Percentiles rank a stretch among this genome's conserved stretches.
Evolutionary conservation across 208 protist genomes (phyloP).

Genomic region (Blechomonas ayalai): DNA sequence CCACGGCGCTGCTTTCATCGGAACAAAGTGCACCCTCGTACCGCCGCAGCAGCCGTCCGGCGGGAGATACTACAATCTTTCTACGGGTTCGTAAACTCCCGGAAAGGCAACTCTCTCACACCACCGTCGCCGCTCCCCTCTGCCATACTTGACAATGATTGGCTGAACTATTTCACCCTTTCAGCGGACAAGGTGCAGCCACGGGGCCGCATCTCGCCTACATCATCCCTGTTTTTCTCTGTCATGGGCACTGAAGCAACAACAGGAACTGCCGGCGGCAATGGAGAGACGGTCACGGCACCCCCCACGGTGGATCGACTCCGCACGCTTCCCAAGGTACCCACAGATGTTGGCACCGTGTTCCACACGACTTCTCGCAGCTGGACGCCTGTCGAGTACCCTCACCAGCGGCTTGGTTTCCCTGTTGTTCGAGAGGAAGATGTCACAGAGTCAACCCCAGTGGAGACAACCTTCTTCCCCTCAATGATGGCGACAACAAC

Average conservation of each 20-base stretch:
- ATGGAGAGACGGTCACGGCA: background rate
- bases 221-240: background rate
- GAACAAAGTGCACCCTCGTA: no score
- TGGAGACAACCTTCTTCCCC: no score
- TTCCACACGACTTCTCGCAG: conserved; percentile 8
- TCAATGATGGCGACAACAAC: no score
- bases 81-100: no score
- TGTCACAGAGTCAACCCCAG: no score
- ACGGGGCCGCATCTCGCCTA: conserved; percentile 6
- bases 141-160: conserved; percentile 12
- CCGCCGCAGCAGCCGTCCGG: no score
- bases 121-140: conserved; percentile 12
- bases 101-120: no score
- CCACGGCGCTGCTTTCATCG: no score
- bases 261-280: background rate
- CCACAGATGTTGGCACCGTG: conserved; percentile 10
- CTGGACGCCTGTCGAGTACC: no score
- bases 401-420: no score
- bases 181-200: conserved; percentile 20
- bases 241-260: background rate
- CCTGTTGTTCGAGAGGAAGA: no score
- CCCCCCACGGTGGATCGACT: background rate
- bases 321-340: conserved; percentile 11
- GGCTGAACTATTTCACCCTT: conserved; percentile 30
- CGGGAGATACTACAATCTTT: no score